Conservation (phyloP, 352 stramenopile genomes). For the Elongisporangium undulatum region DNA sequence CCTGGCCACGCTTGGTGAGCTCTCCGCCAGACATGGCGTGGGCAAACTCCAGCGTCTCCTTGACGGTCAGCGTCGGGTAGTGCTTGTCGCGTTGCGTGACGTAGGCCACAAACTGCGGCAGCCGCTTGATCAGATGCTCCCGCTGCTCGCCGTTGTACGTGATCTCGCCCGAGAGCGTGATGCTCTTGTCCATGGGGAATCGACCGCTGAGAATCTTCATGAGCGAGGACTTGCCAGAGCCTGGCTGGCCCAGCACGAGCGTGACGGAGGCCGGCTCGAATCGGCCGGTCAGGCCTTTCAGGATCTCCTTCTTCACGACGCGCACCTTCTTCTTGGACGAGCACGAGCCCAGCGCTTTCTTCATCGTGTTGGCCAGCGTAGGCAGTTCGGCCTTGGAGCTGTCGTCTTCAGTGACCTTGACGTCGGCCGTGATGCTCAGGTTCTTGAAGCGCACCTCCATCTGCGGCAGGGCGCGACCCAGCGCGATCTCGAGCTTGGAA, state of each 20-base stretch:
- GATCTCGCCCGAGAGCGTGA: slow-evolving; percentile 19
- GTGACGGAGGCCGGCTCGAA: slow-evolving; percentile 28
- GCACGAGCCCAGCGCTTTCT: slow-evolving; percentile 15
- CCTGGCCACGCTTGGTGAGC: slow-evolving; percentile 11
- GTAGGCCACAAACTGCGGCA: slow-evolving; percentile 29
- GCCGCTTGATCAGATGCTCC: slow-evolving; percentile 12
- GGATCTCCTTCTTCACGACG: slow-evolving; percentile 24
- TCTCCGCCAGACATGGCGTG: slow-evolving; percentile 24
- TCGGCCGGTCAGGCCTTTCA: slow-evolving; percentile 20
- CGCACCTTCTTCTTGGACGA: slow-evolving; percentile 19
- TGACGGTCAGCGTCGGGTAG: slow-evolving; percentile 21
- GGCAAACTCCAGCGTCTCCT: slow-evolving; percentile 30
- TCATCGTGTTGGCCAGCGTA: slow-evolving; percentile 13
- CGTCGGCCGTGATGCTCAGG: slow-evolving; percentile 28
- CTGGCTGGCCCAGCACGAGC: slow-evolving; percentile 28
- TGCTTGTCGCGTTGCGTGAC: slow-evolving; percentile 27
- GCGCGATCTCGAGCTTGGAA: slow-evolving; percentile 17
- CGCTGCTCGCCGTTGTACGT: slow-evolving; percentile 21
- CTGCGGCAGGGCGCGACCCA: slow-evolving; percentile 28
- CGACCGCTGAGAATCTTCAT: slow-evolving; percentile 24
- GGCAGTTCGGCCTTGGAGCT: slow-evolving; percentile 16
- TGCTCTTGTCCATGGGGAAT: slow-evolving; percentile 18
- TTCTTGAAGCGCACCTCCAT: slow-evolving; percentile 47
- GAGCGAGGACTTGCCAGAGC: slow-evolving; percentile 31
- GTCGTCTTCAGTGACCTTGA: slow-evolving; percentile 13